Conservation (phyloP, 2,329 filamentous ascomycete species). For the Laburnicola sp. region DNA sequence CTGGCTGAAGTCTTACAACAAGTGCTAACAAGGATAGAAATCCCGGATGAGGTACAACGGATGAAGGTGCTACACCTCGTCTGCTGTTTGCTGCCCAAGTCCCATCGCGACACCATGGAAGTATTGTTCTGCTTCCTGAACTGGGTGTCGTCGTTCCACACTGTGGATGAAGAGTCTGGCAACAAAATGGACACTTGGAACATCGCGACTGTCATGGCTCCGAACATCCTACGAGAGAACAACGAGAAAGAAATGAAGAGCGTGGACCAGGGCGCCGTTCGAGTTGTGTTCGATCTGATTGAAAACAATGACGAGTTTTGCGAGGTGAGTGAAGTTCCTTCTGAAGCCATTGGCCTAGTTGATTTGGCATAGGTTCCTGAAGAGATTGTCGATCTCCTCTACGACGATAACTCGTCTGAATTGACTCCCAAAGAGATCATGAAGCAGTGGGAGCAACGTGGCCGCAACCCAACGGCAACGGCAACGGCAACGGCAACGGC, state of each 20-base stretch:
- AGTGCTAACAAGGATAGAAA: conserved; percentile 55
- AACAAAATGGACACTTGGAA: conserved; percentile 99
- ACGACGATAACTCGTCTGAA: conserved; percentile 80
- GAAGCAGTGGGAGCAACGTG: conserved; percentile 86
- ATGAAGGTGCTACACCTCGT: conserved; percentile 85
- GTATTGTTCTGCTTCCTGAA: conserved; percentile 95
- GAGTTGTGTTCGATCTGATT: conserved; percentile 88
- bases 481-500: conserved; percentile 61
- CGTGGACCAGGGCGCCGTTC: conserved; percentile 90
- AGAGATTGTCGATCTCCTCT: conserved; percentile 82
- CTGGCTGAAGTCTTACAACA: neutral
- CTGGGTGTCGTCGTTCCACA: conserved; percentile 96
- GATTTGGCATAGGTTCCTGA: conserved; percentile 74
- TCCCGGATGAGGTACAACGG: conserved; percentile 77
- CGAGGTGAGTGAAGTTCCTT: conserved; percentile 67
- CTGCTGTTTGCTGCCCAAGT: conserved; percentile 89
- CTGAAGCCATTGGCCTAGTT: conserved; percentile 15
- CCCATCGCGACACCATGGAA: conserved; percentile 90
- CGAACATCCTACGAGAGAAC: conserved; percentile 83
- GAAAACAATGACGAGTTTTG: conserved; percentile 95
- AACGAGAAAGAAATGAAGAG: conserved; percentile 58
- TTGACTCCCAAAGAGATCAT: conserved; percentile 97
- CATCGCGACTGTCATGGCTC: conserved; percentile 93
- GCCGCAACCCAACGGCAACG: no score
- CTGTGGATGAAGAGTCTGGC: conserved; percentile 93